A percentile compares a stretch with the other conserved stretches of the same genome.
Evolutionary conservation across 768 basidiomycete species (phyloP).

Genomic region (Podaxis sp.): DNA sequence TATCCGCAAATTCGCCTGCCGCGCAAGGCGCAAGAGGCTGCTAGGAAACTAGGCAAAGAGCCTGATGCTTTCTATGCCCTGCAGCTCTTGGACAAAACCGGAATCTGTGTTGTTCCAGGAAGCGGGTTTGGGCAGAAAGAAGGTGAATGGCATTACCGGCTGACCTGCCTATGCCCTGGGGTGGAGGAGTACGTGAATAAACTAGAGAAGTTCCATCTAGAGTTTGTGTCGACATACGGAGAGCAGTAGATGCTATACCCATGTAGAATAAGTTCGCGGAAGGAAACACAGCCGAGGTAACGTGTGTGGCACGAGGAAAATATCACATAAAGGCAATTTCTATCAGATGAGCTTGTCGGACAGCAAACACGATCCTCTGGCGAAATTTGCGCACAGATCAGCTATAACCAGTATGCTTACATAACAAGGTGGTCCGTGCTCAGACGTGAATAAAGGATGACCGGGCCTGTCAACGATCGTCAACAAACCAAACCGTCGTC

Average conservation of each 20-base stretch:
- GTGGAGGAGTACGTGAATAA: slow-evolving; percentile 90
- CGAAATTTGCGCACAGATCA: slow-evolving; percentile 34
- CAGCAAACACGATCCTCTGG: slow-evolving; percentile 27
- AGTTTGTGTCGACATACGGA: slow-evolving; percentile 34
- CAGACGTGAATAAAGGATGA: slow-evolving; percentile 27
- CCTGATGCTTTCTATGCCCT: slow-evolving; percentile 91
- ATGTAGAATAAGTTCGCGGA: not conserved
- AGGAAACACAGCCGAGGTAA: not conserved
- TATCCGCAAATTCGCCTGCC: slow-evolving; percentile 84
- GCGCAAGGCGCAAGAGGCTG: slow-evolving; percentile 68
- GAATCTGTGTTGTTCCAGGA: slow-evolving; percentile 93
- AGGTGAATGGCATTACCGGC: slow-evolving; percentile 85
- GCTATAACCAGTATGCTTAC: slow-evolving; percentile 12
- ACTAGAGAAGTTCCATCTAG: slow-evolving; percentile 53
- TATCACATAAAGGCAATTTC: slow-evolving; percentile 8
- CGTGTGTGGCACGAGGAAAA: slow-evolving; percentile 12
- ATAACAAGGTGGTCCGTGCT: slow-evolving; percentile 39
- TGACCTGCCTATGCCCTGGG: slow-evolving; percentile 94
- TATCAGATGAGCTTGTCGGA: slow-evolving; percentile 11
- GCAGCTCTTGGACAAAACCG: slow-evolving; percentile 80
- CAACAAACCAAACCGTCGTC: slow-evolving; percentile 40
- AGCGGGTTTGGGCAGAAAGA: slow-evolving; percentile 93
- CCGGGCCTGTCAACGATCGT: slow-evolving; percentile 51
- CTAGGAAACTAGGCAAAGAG: slow-evolving; percentile 65
- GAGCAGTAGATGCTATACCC: slow-evolving; percentile 12